Percentiles rank a stretch among this genome's conserved stretches.
phyloP scores from a whole-genome alignment of 208 protist genomes.

The Acanthamoeba royreba region DNA sequence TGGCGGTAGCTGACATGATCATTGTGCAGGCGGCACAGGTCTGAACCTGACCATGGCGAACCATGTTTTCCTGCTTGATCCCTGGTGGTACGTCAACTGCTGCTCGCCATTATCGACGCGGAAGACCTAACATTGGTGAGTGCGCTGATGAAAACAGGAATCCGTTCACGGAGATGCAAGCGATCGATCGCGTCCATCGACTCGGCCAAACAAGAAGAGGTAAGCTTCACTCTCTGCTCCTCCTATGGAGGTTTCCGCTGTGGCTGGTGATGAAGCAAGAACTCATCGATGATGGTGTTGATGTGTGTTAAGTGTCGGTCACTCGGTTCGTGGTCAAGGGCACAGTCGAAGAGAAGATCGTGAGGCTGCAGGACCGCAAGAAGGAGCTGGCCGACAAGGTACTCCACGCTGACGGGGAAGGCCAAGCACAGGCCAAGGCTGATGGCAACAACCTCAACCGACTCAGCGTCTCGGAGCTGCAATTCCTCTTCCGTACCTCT shows the following conservation, averaged over 20 bases:
- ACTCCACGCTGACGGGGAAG: not conserved
- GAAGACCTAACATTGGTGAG: slow-evolving; percentile 79
- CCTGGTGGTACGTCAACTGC: slow-evolving; percentile 94
- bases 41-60: slow-evolving; percentile 96
- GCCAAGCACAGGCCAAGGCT: not conserved
- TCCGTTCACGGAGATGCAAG: slow-evolving; percentile 59
- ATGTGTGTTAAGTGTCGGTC: not conserved
- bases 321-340: not conserved
- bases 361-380: slow-evolving; percentile 6
- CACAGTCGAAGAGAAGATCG: slow-evolving; percentile 14
- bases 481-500: not conserved
- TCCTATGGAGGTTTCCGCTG: slow-evolving; percentile 57
- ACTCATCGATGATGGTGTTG: too few species aligned
- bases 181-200: slow-evolving; percentile 77
- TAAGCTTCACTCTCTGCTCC: not conserved
- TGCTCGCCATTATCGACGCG: slow-evolving; percentile 7
- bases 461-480: not conserved
- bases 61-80: slow-evolving; percentile 87
- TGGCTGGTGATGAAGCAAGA: not conserved
- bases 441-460: not conserved
- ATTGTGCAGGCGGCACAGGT: slow-evolving; percentile 89
- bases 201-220: slow-evolving; percentile 69
- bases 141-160: not conserved
- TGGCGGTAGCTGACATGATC: slow-evolving; percentile 60
- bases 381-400: not conserved